Base-by-base conservation (phyloP, 345 rosid species). In the Rhodamnia argentea region DNA sequence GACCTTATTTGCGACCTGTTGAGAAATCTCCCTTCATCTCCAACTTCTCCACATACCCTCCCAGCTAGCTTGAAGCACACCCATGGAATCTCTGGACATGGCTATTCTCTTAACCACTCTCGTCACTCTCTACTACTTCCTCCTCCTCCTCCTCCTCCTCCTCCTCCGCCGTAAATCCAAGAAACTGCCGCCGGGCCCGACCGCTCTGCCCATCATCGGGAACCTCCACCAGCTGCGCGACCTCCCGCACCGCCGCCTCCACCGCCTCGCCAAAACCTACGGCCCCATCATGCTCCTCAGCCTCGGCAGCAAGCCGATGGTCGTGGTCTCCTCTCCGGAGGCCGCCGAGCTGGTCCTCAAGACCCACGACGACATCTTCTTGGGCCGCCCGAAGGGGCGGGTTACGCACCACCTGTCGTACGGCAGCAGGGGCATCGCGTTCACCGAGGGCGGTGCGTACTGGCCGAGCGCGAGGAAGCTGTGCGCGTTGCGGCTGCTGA, bases 201-300 rank as follows among this genome's bases (percentile, higher is more conserved):
- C 40, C 6, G 56, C 83, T 52, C 74, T 85, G 29, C 86, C 86
- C n/a, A 85, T 85, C 60, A 12, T 85, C 51, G 86, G 87, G 27
- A 92, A 91, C 88, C 88, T 93, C 53, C 92, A 91, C 85, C 92
- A 88, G 42, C 91, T 92, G 20, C 93, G 89, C 24, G 86, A 56
- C 13, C 74, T 90, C 70, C 92, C 92, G n/a, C 93, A 93, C 87
- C 92, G 88, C 50, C 82, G 64, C 53, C 90, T 91, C 20, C 47
- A 74, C 53, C 52, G 87, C 1, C 89, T 93, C 40, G 85, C 96
- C 82, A 56, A 75, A 56, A 87, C 88, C 75, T 87, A 89, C 13
- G 96, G 94, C 22, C 92, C 91, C 1, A 89, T 92, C 84, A 84
- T 95, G 92, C 88, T 86, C 58, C 86, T 93, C 55, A 89, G 86